Base-by-base conservation (phyloP, 192 early-diverging fungal genomes). In the Entophlyctis helioformis region DNA sequence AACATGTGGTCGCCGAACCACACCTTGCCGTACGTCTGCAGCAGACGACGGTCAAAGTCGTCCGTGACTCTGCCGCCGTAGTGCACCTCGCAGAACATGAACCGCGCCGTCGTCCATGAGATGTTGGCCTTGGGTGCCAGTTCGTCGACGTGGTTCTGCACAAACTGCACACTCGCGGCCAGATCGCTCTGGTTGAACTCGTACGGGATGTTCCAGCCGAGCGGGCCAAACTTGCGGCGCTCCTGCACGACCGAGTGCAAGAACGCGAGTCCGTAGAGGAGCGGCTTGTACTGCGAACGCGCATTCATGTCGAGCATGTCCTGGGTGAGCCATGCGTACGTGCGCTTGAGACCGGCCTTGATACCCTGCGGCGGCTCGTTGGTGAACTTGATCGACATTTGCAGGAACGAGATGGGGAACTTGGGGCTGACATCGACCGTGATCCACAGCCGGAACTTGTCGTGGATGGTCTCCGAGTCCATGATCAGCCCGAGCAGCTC, bases 1-100 rank as follows among this genome's bases (percentile, higher is more conserved):
- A 80, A 80, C 77, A 80, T 80, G 48, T 80, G 74, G 45, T 80
- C 77, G 5, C 77, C 77, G 39, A 80, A 80, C 77, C 77, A 80
- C 11, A 80, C 77, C 35, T 75, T 77, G 21, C 74, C 74, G 57
- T 78, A 78, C 7, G 74, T 77, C 12, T 33, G 54, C 21, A 79
- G 56, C 24, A 78, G 39, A 21, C 76, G 76, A 18, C 74, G 50
- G 42, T 78, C 76, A 55, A 51, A 78, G 41, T 78, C 77, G 46
- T 80, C 77, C 20, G 77, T 80, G 21, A 80, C 77, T 39, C 77
- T 44, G 0, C 77, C 77, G 21, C 77, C 77, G 36, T 80, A 80
- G 39, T 79, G 75, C 15, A 80, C 77, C 44, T 80, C 77, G 46
- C 74, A 80, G 62, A 80, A 79, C 77, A 80, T 80, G 53, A 69